Conservation (phyloP, 768 basidiomycete species). For the Dioszegia hungarica region DNA sequence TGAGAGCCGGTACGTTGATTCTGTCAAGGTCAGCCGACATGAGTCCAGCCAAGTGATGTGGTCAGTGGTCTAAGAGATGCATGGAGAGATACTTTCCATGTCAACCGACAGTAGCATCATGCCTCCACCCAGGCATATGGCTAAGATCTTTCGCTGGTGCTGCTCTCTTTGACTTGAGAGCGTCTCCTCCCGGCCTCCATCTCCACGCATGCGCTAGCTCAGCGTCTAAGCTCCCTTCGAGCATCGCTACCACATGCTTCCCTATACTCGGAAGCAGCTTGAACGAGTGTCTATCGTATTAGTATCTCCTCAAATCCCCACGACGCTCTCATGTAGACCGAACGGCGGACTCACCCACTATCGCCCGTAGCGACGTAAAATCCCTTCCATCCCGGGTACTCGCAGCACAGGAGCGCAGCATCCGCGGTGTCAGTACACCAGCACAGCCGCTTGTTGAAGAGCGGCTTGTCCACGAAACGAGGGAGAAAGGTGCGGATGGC, state of each 20-base stretch:
- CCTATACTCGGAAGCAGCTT: constrained; percentile 41
- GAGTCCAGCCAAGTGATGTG: no score
- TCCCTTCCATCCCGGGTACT: constrained; percentile 36
- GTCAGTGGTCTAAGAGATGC: no score
- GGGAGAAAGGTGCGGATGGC: constrained; percentile 41
- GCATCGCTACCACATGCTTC: constrained; percentile 33
- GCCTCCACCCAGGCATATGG: constrained; percentile 31
- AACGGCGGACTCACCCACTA: constrained; percentile 9
- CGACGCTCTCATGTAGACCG: neutral
- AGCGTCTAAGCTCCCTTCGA: constrained; percentile 29
- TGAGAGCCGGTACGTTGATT: no score
- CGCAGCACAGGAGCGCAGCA: constrained; percentile 34
- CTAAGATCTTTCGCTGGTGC: constrained; percentile 27
- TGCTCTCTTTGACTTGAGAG: constrained; percentile 15
- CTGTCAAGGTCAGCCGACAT: no score
- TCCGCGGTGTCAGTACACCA: constrained; percentile 47
- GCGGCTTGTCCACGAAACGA: constrained; percentile 6
- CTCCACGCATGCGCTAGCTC: constrained; percentile 7
- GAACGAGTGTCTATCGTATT: constrained; percentile 42
- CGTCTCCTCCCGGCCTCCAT: constrained; percentile 28
- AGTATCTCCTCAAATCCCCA: neutral
- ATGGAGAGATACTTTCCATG: no score
- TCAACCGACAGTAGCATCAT: no score
- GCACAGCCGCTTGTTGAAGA: constrained; percentile 33
- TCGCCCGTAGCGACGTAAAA: constrained; percentile 44